These are phyloP conservation scores for Dryas octopetala DNA, from an alignment of 306 rosid genomes.

Conservation along the genomic window DNA sequence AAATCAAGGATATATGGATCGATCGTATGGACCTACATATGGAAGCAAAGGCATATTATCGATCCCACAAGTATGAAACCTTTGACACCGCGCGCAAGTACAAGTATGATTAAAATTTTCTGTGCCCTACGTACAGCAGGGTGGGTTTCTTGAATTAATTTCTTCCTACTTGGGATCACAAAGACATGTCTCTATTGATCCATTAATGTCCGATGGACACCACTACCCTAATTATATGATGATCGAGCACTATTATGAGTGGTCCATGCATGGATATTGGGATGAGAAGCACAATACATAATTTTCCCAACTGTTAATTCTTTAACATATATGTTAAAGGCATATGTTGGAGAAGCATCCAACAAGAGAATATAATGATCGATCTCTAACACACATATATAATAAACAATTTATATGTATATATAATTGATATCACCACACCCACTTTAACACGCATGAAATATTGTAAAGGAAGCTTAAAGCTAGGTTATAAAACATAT, in stretches of 20 bases:
- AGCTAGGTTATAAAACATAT: conserved; percentile 24
- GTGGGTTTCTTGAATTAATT: neutral
- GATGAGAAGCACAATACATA: neutral
- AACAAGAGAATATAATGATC: conserved; percentile 44
- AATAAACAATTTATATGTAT: neutral
- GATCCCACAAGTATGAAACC: conserved; percentile 6
- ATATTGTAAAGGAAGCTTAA: conserved; percentile 23
- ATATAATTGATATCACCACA: conserved; percentile 12
- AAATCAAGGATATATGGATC: neutral
- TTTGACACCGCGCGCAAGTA: conserved; percentile 13
- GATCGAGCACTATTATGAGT: neutral
- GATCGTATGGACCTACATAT: conserved; percentile 10
- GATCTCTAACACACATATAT: neutral
- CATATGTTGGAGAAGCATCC: conserved; percentile 65
- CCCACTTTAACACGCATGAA: conserved; percentile 42
- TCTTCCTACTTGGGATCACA: conserved; percentile 30
- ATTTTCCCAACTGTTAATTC: too few species aligned
- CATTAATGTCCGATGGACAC: neutral
- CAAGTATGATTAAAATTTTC: conserved; percentile 3
- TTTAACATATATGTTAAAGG: neutral
- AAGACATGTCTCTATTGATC: conserved; percentile 21
- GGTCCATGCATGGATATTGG: neutral
- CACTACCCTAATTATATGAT: neutral
- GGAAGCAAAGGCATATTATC: conserved; percentile 21
- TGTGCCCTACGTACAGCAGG: conserved; percentile 13